A percentile compares a stretch with the other conserved stretches of the same genome.
Conservation (phyloP, 345 rosid genomes). For the Euphorbia tirucalli region DNA sequence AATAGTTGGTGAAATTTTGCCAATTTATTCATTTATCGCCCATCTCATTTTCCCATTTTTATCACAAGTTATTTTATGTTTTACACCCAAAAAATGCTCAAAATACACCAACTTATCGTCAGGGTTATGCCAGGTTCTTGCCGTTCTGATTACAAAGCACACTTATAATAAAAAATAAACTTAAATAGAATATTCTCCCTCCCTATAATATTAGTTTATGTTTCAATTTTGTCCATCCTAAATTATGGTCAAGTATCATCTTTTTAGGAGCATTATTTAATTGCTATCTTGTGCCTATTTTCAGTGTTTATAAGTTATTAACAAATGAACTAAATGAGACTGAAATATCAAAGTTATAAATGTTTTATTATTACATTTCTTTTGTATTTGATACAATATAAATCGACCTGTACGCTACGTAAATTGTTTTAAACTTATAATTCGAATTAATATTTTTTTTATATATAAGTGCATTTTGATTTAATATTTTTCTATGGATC, state of each 20-base stretch:
- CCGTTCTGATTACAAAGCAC: background rate
- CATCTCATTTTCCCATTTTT: background rate
- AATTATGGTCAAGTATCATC: background rate
- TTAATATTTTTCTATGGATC: too few species aligned
- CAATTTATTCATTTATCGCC: constrained; percentile 5
- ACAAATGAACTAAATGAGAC: background rate
- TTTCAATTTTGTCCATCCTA: background rate
- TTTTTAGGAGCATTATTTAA: background rate
- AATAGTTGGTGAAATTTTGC: constrained; percentile 15
- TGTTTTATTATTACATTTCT: background rate
- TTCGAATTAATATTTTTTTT: too few species aligned
- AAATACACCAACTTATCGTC: background rate
- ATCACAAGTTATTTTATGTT: background rate
- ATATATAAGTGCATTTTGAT: too few species aligned
- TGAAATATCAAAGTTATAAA: too few species aligned
- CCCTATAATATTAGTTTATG: background rate
- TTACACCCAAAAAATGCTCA: background rate
- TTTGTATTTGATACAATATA: background rate
- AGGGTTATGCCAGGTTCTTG: background rate
- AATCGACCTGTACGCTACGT: too few species aligned
- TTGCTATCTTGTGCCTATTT: background rate
- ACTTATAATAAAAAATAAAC: background rate
- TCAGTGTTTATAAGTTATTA: background rate
- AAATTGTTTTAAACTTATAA: too few species aligned
- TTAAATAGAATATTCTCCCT: background rate